These are phyloP conservation scores for Choiromyces venosus DNA, from an alignment of 495 filamentous ascomycete species.

Conservation along the genomic window DNA sequence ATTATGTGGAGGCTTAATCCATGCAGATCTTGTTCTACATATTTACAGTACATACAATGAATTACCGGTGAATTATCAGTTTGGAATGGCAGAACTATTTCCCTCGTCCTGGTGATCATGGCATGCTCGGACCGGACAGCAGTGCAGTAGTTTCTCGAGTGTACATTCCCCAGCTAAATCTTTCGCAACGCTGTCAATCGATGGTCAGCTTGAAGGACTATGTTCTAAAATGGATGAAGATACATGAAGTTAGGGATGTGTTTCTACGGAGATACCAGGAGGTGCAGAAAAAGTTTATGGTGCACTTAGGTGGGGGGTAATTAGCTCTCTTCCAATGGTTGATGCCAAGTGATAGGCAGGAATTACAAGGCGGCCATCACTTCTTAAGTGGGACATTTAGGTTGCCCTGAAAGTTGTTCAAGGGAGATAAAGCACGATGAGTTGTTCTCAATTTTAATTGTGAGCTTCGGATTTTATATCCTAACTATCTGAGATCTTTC, in stretches of 20 bases:
- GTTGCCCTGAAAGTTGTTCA: neutral
- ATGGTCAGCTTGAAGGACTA: neutral
- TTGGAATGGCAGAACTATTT: neutral
- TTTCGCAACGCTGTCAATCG: neutral
- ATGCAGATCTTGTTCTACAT: neutral
- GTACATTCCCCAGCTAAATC: neutral
- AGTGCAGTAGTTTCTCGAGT: neutral
- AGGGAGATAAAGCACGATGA: neutral
- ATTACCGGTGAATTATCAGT: neutral
- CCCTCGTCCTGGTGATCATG: neutral
- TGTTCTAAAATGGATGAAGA: neutral
- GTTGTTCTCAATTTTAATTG: neutral
- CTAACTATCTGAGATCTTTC: neutral
- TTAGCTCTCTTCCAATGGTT: neutral
- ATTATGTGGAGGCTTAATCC: neutral
- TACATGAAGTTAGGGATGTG: neutral
- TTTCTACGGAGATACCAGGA: neutral
- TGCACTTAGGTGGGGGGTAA: neutral
- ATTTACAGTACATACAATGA: too few species aligned
- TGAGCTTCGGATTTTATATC: neutral
- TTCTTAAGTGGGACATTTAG: neutral
- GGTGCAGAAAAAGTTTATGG: neutral
- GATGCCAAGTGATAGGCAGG: neutral
- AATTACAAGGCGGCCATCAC: neutral
- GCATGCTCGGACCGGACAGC: neutral